Percentiles rank a stretch among this genome's conserved stretches.
phyloP scores from a whole-genome alignment of 1,284 basidiomycete genomes.

The Dichomitus squalens region DNA sequence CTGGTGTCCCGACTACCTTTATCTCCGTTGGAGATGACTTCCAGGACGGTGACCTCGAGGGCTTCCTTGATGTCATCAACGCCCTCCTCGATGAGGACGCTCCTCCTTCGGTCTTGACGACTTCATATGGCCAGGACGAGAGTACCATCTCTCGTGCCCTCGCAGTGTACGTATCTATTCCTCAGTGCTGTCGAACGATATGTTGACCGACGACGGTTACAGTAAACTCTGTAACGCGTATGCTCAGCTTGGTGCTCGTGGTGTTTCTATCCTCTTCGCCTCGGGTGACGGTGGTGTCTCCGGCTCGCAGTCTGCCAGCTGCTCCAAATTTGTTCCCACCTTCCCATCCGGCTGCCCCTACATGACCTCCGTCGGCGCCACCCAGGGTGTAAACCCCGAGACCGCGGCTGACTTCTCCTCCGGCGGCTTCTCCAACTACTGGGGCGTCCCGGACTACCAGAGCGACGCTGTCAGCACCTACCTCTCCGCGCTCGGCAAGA shows the following conservation, averaged over 20 bases:
- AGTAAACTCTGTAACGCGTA: slow-evolving; percentile 56
- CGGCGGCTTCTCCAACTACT: slow-evolving; percentile 53
- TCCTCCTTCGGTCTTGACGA: slow-evolving; percentile 52
- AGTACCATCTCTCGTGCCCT: slow-evolving; percentile 38
- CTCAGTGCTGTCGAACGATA: not conserved
- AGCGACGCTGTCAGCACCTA: slow-evolving; percentile 37
- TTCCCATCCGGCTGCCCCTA: slow-evolving; percentile 68
- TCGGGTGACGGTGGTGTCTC: slow-evolving; percentile 72
- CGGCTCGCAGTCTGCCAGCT: slow-evolving; percentile 52
- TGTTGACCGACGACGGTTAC: not conserved
- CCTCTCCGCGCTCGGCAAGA: slow-evolving; percentile 32
- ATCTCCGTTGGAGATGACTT: slow-evolving; percentile 46
- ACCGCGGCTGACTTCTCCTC: slow-evolving; percentile 47
- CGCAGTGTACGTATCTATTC: slow-evolving; percentile 54
- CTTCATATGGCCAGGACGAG: slow-evolving; percentile 35
- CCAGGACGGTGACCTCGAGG: slow-evolving; percentile 25
- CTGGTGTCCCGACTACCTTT: slow-evolving; percentile 34
- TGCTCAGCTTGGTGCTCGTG: slow-evolving; percentile 62
- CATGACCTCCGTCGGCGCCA: slow-evolving; percentile 65
- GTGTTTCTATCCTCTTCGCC: slow-evolving; percentile 64
- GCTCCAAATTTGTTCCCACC: slow-evolving; percentile 58
- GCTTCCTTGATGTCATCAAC: slow-evolving; percentile 31
- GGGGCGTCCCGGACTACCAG: slow-evolving; percentile 45
- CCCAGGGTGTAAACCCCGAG: slow-evolving; percentile 51
- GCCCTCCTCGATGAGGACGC: slow-evolving; percentile 37